Base-by-base conservation (phyloP, 164 flowering plant genomes). In the Stephania yunnanensis region DNA sequence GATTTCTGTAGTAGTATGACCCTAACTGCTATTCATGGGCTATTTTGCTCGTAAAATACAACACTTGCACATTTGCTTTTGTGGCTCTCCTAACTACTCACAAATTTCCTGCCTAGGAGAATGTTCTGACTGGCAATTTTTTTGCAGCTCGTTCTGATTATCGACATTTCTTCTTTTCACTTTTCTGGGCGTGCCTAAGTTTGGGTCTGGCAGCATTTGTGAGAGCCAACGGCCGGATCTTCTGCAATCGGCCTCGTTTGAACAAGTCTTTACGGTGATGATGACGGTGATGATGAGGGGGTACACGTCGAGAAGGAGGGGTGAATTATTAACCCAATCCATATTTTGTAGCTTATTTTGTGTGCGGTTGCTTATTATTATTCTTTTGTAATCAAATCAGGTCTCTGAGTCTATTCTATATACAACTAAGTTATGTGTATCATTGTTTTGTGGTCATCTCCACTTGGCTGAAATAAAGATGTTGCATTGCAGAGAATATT, bases 161-260 rank as follows among this genome's bases (percentile, higher is more conserved):
- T 30, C 84, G 88, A 66, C 88, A 89, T 77, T 70, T 94, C 46
- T 84, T 95, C 81, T 86, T 89, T 74, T 88, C 99, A 1, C 31
- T 86, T 15, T 15, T 95, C 68, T 93, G 94, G 93, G 93, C 92
- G 45, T 74, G 91, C 81, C 64, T 92, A 55, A 89, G 93, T 75
- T 66, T 90, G 46, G 88, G 79, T 7, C 81, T 93, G 70, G 86
- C 88, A 70, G 84, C 82, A 67, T 82, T 88, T 80, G 88, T 92
- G 71, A 88, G 81, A 83, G 89, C 91, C 73, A 93, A 95, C 76
- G 97, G 98, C 4, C 86, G 92, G 55, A 65, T 84, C 52, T 95
- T 95, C 88, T 95, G 98, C 85, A 91, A 92, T 75, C 87, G 96
- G n/a, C 99, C 99, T 80, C 94, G 93, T 69, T 85, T 93, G 55